These are phyloP conservation scores for Helotiales sp. DNA, from an alignment of 2,329 filamentous ascomycete species.

Conservation along the genomic window DNA sequence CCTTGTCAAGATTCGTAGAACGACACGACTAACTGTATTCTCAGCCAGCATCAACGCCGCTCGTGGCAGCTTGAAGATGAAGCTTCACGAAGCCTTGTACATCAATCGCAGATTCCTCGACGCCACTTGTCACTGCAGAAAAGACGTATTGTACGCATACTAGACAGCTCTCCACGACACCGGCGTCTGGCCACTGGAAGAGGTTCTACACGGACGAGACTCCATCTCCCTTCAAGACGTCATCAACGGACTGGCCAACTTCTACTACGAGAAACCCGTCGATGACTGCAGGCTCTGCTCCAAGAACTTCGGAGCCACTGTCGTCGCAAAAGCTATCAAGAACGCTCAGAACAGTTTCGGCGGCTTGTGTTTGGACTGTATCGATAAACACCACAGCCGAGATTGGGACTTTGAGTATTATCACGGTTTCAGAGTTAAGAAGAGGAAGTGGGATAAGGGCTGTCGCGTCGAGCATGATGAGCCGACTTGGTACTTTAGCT, in stretches of 20 bases:
- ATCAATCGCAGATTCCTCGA: conserved; percentile 2
- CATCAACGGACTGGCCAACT: conserved; percentile 3
- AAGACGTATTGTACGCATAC: conserved; percentile 8
- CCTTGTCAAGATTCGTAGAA: background rate
- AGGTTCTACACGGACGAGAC: background rate
- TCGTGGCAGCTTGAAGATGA: conserved; percentile 4
- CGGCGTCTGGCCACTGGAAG: conserved; percentile 12
- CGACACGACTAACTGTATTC: background rate
- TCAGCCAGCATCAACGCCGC: conserved; percentile 8
- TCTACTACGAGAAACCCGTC: background rate
- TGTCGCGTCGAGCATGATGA: conserved; percentile 16
- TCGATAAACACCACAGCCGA: background rate
- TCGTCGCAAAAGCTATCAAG: background rate
- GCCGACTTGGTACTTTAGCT: conserved; percentile 20
- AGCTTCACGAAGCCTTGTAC: conserved; percentile 11
- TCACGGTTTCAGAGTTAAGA: background rate
- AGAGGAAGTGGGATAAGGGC: background rate
- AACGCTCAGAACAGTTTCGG: conserved; percentile 6
- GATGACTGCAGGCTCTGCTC: conserved; percentile 1
- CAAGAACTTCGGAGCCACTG: background rate
- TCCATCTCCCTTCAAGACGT: background rate
- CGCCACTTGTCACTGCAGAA: conserved; percentile 1
- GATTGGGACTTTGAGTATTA: background rate
- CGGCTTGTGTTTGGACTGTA: conserved; percentile 23
- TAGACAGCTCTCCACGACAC: conserved; percentile 5